Base-by-base conservation (phyloP, 805 yeast genomes). In the Nematodospora valgi region DNA sequence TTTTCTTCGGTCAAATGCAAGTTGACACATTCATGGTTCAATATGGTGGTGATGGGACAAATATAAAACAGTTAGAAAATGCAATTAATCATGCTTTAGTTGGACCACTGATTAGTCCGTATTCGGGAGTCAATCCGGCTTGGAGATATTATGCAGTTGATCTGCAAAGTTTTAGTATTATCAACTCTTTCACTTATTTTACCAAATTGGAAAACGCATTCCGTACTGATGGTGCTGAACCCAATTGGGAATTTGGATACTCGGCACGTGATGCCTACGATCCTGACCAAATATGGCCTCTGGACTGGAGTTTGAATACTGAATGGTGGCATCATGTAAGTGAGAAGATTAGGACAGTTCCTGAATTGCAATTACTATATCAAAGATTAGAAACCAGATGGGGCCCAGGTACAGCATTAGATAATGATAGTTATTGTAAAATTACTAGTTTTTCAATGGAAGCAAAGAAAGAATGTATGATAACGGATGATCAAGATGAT, bases 91-190 rank as follows among this genome's bases (percentile, higher is more conserved):
- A 75, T 60, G 80, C 82, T 1, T 80, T 82, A 79, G 68, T 81
- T 38, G 70, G 75, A 3, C 87, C 78, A 39, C 76, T 86, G 0
- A 73, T 82, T 25, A 79, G 86, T 6, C 85, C 87, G 6, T 65
- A 68, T 49, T 57, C 64, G 6, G 67, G 75, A 32, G 68, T 72
- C 44, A 82, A 82, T 52, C 89, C 89, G 5, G 71, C 79, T 14
- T 82, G 86, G 83, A 72, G 84, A 53, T 80, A 79, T 58, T 82
- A 82, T 48, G 78, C 76, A 45, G 79, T 82, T 35, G 86, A 82
- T 51, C 58, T 71, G 15, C 56, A 70, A 43, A 71, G 84, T 5
- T 80, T 78, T 59, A 73, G 73, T 43, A 63, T 82, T 39, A 66
- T 78, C 69, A 77, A 82, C 49, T 64, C 80, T 2, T 69, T 55